Base-by-base conservation (phyloP, 2,329 filamentous ascomycete species). In the Teratosphaeria viscida region DNA sequence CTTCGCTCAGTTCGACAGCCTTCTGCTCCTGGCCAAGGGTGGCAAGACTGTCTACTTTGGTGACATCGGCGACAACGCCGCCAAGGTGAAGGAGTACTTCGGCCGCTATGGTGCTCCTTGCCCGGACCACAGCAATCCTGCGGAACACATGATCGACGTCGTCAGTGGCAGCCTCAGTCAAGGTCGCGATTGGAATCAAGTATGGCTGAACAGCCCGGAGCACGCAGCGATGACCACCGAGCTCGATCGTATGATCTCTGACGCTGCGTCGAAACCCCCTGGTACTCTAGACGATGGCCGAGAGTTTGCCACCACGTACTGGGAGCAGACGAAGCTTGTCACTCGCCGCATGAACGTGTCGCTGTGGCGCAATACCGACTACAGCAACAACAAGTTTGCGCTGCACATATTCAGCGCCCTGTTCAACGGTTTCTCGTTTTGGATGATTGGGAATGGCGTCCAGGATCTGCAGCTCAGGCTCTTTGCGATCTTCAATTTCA, bases 401-500 rank as follows among this genome's bases (percentile, higher is more conserved):
- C 92, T 88, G 70, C 90, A 95, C 71, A 78, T 92, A 61, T 82
- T 85, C 62, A 88, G 95, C 64, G 86, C 88, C 1, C 70, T 95
- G 14, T 76, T 95, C 59, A 90, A 87, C 0, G 91, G 91, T 66
- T 80, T 95, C 12, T 87, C 87, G 37, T 96, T 88, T 72, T 78
- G 95, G 55, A 82, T 90, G 62, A 82, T 95, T 8, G 85, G 92
- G 69, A 76, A 91, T 68, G 90, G 87, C 2, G 83, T 87, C 10
- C 77, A 86, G 1, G 89, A 87, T 1, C 80, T 96, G 4, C 91
- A 96, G 73, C 89, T 94, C 77, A 86, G 87, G 61, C 82, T 96
- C 63, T 96, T 96, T 74, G 84, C 92, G 73, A 89, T 94, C 72
- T 96, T 96, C 82, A 90, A 95, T 32, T 23, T 91, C 57, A 90